Percentiles rank a stretch among this genome's conserved stretches.
phyloP scores from a whole-genome alignment of 1,284 basidiomycete genomes.

The Puccinia novopanici region DNA sequence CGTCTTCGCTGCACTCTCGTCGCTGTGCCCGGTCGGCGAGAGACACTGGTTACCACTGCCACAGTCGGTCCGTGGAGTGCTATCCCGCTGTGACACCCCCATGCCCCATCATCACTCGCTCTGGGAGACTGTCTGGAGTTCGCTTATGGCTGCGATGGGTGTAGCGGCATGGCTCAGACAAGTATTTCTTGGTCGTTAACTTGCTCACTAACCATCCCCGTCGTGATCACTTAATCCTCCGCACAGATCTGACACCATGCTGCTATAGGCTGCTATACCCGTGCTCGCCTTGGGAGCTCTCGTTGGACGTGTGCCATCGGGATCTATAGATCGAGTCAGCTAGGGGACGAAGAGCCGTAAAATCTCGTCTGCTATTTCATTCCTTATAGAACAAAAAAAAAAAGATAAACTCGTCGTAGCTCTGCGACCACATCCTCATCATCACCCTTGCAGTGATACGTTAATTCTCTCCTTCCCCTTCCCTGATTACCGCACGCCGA shows the following conservation, averaged over 20 bases:
- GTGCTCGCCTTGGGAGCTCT: background rate
- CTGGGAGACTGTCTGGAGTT: background rate
- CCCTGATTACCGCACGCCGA: background rate
- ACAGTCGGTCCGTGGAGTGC: background rate
- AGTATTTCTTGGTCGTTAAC: background rate
- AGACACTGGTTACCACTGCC: constrained; percentile 9
- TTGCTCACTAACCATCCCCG: background rate
- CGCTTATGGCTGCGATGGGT: background rate
- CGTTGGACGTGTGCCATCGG: constrained; percentile 18
- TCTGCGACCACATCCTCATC: too few relatives aligned
- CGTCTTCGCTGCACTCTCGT: background rate
- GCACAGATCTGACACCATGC: background rate
- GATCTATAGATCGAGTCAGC: background rate
- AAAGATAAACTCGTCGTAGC: too few relatives aligned
- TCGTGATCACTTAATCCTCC: background rate
- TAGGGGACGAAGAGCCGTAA: constrained; percentile 12
- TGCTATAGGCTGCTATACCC: background rate
- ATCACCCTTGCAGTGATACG: background rate
- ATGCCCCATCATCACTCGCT: background rate
- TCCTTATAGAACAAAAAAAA: background rate
- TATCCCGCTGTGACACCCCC: background rate
- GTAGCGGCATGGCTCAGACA: background rate
- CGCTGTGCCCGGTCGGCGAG: constrained; percentile 1
- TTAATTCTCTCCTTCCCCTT: background rate
- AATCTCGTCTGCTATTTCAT: background rate